These are phyloP conservation scores for Syzygium aromaticum DNA, from an alignment of 345 rosid genomes.

Conservation along the genomic window DNA sequence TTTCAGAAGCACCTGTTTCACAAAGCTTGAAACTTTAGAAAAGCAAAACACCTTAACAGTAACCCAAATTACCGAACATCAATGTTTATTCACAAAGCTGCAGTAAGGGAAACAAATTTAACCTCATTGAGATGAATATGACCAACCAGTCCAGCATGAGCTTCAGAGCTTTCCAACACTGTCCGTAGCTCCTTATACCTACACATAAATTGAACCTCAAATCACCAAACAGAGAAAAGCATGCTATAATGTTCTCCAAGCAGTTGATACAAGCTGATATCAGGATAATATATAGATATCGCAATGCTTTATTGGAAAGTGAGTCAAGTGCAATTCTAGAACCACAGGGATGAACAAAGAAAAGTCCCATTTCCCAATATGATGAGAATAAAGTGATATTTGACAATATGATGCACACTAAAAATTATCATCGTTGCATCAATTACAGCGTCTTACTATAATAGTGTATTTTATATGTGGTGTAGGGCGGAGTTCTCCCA, in stretches of 20 bases:
- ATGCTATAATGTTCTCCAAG: not conserved
- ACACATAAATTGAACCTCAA: slow-evolving; percentile 8
- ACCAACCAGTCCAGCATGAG: slow-evolving; percentile 57
- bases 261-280: not conserved
- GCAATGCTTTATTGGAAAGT: not conserved
- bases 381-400: not conserved
- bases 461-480: not conserved
- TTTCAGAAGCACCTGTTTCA: slow-evolving; percentile 40
- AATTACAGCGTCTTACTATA: not conserved
- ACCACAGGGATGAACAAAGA: not conserved
- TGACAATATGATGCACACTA: not conserved
- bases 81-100: not conserved
- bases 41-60: slow-evolving; percentile 2
- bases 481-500: not conserved
- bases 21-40: slow-evolving; percentile 11
- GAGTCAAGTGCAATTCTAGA: not conserved
- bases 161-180: slow-evolving; percentile 30
- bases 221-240: not conserved
- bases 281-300: not conserved
- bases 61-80: not conserved
- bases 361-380: not conserved
- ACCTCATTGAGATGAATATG: slow-evolving; percentile 83
- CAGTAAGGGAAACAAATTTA: not conserved
- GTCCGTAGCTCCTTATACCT: slow-evolving; percentile 49
- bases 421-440: not conserved